A percentile compares a stretch with the other conserved stretches of the same genome.
Evolutionary conservation across 805 yeast genomes (phyloP).

Genomic region (Starmerella floricola): DNA sequence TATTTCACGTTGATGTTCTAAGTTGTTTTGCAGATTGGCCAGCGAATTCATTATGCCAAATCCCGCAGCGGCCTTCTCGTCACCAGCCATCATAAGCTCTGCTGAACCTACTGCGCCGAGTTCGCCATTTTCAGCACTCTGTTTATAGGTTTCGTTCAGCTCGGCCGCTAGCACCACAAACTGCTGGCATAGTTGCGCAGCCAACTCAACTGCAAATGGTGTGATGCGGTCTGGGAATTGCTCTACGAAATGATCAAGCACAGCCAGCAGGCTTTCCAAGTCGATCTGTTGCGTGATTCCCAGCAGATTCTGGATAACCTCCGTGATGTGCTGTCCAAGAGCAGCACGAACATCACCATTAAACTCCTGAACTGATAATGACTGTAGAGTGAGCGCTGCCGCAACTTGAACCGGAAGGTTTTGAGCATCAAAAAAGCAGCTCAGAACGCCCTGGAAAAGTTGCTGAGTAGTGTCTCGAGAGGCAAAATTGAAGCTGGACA

Average conservation of each 20-base stretch:
- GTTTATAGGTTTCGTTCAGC: slow-evolving; percentile 36
- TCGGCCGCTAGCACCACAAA: slow-evolving; percentile 61
- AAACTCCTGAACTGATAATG: slow-evolving; percentile 50
- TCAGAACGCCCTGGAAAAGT: slow-evolving; percentile 31
- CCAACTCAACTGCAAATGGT: slow-evolving; percentile 73
- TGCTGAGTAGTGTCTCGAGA: slow-evolving; percentile 55
- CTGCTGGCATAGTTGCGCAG: slow-evolving; percentile 48
- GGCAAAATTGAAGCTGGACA: slow-evolving; percentile 50
- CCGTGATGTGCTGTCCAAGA: slow-evolving; percentile 55
- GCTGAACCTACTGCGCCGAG: slow-evolving; percentile 12
- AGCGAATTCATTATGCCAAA: slow-evolving; percentile 70
- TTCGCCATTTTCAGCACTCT: slow-evolving; percentile 21
- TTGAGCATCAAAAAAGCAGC: slow-evolving; percentile 36
- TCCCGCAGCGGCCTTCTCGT: slow-evolving; percentile 73
- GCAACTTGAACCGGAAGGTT: slow-evolving; percentile 64
- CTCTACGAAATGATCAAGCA: slow-evolving; percentile 93
- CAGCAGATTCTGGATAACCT: slow-evolving; percentile 69
- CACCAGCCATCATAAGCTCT: slow-evolving; percentile 33
- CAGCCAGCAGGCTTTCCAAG: slow-evolving; percentile 73
- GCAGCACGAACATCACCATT: slow-evolving; percentile 37
- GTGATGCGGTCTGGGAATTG: slow-evolving; percentile 75
- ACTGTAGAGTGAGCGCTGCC: slow-evolving; percentile 76
- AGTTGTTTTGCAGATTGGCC: slow-evolving; percentile 65
- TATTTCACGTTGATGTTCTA: slow-evolving; percentile 65
- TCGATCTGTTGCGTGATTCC: slow-evolving; percentile 70